These are phyloP conservation scores for Nothophytophthora sp. DNA, from an alignment of 352 stramenopile species.

Conservation along the genomic window DNA sequence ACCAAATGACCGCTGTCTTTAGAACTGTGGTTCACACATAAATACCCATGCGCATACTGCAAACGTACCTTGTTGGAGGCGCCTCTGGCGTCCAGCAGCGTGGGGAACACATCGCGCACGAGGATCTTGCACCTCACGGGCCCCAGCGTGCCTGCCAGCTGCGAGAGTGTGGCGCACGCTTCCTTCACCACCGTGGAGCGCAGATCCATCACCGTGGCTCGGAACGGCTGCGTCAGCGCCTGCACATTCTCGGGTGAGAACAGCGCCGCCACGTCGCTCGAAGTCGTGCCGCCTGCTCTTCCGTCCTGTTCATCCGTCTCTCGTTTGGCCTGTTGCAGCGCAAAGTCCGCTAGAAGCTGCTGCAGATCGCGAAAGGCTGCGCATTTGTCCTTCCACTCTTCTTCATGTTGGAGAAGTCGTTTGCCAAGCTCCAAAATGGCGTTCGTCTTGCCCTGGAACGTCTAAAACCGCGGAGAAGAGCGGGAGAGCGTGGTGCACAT, in stretches of 20 bases:
- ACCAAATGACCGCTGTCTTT: too few species aligned
- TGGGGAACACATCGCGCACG: conserved; percentile 61
- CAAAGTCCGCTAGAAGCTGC: conserved; percentile 27
- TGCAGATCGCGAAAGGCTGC: conserved; percentile 47
- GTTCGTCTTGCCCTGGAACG: conserved; percentile 53
- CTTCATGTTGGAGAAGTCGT: conserved; percentile 48
- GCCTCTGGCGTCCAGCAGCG: conserved; percentile 54
- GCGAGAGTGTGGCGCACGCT: conserved; percentile 50
- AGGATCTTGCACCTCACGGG: conserved; percentile 50
- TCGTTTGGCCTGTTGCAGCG: conserved; percentile 3
- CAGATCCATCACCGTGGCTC: conserved; percentile 52
- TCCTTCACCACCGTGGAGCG: conserved; percentile 67
- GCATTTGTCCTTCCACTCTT: conserved; percentile 67
- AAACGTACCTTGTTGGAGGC: conserved; percentile 51
- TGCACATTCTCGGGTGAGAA: conserved; percentile 57
- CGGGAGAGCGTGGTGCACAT: background rate
- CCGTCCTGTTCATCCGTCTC: conserved; percentile 2
- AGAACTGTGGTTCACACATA: too few species aligned
- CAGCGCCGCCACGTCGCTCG: conserved; percentile 11
- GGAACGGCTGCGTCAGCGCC: conserved; percentile 56
- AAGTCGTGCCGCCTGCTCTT: background rate
- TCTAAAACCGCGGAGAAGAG: conserved; percentile 18
- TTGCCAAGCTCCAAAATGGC: conserved; percentile 47
- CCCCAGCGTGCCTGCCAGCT: conserved; percentile 35
- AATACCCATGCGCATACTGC: background rate